phyloP scores from a whole-genome alignment of 2,329 filamentous ascomycete genomes.

The Neoarthrinium moseri region DNA sequence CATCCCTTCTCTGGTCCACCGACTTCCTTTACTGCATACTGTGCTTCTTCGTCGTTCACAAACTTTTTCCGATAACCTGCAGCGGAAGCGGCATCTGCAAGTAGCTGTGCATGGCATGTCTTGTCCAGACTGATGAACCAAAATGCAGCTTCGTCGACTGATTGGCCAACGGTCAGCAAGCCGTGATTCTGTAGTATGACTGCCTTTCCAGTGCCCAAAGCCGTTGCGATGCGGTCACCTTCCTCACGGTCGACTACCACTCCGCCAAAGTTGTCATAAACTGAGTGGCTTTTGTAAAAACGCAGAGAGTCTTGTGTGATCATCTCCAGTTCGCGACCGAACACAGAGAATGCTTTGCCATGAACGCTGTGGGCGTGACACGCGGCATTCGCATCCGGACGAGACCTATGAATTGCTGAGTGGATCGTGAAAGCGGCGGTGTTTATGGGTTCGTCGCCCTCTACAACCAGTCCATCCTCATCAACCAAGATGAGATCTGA shows the following conservation, averaged over 20 bases:
- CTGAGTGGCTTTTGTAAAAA: constrained; percentile 57
- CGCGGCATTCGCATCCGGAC: constrained; percentile 57
- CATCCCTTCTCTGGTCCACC: constrained; percentile 29
- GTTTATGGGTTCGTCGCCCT: constrained; percentile 55
- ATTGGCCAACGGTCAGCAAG: constrained; percentile 58
- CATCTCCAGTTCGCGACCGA: constrained; percentile 59
- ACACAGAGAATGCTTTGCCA: constrained; percentile 60
- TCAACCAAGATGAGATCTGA: constrained; percentile 61
- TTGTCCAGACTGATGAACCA: constrained; percentile 61
- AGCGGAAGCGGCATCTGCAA: constrained; percentile 54
- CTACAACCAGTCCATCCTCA: constrained; percentile 54
- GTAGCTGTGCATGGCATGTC: constrained; percentile 60
- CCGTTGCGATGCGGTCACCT: constrained; percentile 52
- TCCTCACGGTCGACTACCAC: constrained; percentile 60
- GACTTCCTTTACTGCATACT: constrained; percentile 22
- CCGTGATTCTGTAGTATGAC: constrained; percentile 64
- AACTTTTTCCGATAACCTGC: constrained; percentile 24
- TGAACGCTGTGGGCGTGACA: constrained; percentile 61
- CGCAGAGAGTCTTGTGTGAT: constrained; percentile 57
- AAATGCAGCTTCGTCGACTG: constrained; percentile 66
- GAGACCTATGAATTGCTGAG: constrained; percentile 55
- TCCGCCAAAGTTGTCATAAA: constrained; percentile 60
- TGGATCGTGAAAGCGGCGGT: constrained; percentile 63
- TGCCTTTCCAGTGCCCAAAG: constrained; percentile 53
- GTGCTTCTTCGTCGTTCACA: constrained; percentile 27